Percentiles rank a stretch among this genome's conserved stretches.
Conservation (phyloP, 495 filamentous ascomycete species). For the Thozetella sp. region DNA sequence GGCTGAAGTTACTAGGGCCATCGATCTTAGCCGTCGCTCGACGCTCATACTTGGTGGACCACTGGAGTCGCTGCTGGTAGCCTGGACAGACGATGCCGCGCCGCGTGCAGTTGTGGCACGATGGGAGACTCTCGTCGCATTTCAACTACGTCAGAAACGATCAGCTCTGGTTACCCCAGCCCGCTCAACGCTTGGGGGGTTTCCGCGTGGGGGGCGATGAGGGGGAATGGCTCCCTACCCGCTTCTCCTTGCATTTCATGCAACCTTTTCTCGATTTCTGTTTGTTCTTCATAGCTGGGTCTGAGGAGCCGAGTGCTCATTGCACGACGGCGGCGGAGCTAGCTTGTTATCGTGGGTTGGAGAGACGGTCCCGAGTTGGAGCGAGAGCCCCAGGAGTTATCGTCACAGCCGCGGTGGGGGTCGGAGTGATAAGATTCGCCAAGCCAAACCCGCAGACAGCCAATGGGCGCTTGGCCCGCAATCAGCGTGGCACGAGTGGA, state of each 20-base stretch:
- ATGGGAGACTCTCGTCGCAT: constrained; percentile 32
- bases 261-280: constrained; percentile 33
- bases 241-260: constrained; percentile 28
- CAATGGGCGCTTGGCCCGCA: neutral
- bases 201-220: neutral
- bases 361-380: neutral
- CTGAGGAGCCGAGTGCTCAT: neutral
- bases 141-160: constrained; percentile 16
- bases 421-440: neutral
- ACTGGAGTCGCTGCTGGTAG: constrained; percentile 35
- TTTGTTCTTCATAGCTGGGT: constrained; percentile 27
- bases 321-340: neutral
- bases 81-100: constrained; percentile 31
- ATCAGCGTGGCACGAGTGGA: no score
- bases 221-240: constrained; percentile 19
- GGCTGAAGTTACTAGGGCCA: constrained; percentile 28
- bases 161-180: neutral
- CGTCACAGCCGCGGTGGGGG: neutral
- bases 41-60: constrained; percentile 33
- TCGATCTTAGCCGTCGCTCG: constrained; percentile 10
- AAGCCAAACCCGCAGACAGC: neutral
- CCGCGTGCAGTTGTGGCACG: constrained; percentile 26
- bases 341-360: neutral
- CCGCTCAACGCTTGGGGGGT: neutral
- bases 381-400: neutral